Conservation (phyloP, 495 filamentous ascomycete genomes). For the Lineolata rhizophorae region DNA sequence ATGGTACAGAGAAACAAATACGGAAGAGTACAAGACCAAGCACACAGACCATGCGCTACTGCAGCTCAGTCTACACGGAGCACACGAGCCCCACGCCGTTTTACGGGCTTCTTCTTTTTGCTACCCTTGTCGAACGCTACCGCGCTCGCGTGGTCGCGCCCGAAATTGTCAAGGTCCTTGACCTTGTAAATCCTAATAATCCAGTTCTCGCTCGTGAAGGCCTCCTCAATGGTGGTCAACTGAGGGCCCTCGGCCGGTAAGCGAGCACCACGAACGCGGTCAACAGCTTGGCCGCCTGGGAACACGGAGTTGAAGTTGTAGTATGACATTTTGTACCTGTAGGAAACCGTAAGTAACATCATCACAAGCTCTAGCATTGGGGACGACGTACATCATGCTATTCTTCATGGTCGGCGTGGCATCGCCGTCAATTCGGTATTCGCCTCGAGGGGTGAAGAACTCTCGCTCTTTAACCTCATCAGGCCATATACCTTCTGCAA, state of each 20-base stretch:
- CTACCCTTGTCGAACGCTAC: constrained; percentile 77
- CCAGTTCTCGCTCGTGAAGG: constrained; percentile 99
- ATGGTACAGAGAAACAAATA: too few species aligned
- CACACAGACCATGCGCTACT: constrained; percentile 11
- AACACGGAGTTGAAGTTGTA: constrained; percentile 92
- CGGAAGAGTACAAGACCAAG: neutral
- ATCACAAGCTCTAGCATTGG: constrained; percentile 1
- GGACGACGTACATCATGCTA: constrained; percentile 68
- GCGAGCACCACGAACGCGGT: constrained; percentile 64
- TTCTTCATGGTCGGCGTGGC: constrained; percentile 98
- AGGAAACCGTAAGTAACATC: constrained; percentile 17
- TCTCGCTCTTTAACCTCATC: constrained; percentile 94
- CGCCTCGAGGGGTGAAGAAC: constrained; percentile 86
- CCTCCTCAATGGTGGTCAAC: constrained; percentile 81
- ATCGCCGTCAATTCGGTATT: constrained; percentile 84
- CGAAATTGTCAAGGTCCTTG: constrained; percentile 93
- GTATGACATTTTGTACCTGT: constrained; percentile 99
- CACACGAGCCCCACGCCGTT: constrained; percentile 57
- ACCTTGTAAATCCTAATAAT: constrained; percentile 99
- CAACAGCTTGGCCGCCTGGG: constrained; percentile 72
- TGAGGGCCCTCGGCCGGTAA: constrained; percentile 73
- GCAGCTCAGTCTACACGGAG: constrained; percentile 57
- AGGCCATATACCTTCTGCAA: constrained; percentile 98
- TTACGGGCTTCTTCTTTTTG: constrained; percentile 77
- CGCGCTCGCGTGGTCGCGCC: constrained; percentile 66